Base-by-base conservation (phyloP, 2,329 filamentous ascomycete species). In the Polychaeton citri region DNA sequence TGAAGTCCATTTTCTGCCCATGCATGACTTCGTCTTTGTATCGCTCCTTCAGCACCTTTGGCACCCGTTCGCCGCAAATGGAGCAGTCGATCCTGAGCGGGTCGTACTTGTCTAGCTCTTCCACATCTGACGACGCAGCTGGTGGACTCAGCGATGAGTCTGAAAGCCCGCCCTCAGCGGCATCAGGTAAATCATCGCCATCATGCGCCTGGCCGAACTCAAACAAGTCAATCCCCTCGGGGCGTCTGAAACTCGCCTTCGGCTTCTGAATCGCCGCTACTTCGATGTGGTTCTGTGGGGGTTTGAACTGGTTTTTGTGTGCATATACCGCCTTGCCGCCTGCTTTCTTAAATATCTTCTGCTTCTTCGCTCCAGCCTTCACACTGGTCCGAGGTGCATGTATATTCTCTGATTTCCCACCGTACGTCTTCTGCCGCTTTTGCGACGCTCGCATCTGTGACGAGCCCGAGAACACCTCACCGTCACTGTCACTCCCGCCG, bases 21-120 rank as follows among this genome's bases (percentile, higher is more conserved):
- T 37, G 34, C 12, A 38, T 39, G 17, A 44, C 39, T 12, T 45
- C 34, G 31, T 49, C 47, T 34, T 55, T 47, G 34, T 54, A 60
- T 15, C 53, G 47, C 35, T 57, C 50, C 30, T 44, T 37, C 13
- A 54, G 20, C 8, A 43, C 26, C 19, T 37, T 37, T 4, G 38
- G 36, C 6, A 57, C 40, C 1, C 26, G 31, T 10, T 43, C 40
- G 19, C 40, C 37, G 40, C 54, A 57, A 16, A 51, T 45, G 6
- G 39, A 32, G 36, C 54, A 57, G 6, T 19, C 18, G 16, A 16
- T 19, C 15, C 15, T 28, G 13, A 17, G 17, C 18, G 32, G 20
- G 16, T 20, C 18, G 32, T 38, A 20, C 7, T 31, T 8, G 19
- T 39, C 37, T 12, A 39, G 33, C 20, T 13, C 28, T n/a, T 37